These are phyloP conservation scores for Scheffersomyces amazonensis DNA, from an alignment of 805 yeast genomes.

Conservation along the genomic window DNA sequence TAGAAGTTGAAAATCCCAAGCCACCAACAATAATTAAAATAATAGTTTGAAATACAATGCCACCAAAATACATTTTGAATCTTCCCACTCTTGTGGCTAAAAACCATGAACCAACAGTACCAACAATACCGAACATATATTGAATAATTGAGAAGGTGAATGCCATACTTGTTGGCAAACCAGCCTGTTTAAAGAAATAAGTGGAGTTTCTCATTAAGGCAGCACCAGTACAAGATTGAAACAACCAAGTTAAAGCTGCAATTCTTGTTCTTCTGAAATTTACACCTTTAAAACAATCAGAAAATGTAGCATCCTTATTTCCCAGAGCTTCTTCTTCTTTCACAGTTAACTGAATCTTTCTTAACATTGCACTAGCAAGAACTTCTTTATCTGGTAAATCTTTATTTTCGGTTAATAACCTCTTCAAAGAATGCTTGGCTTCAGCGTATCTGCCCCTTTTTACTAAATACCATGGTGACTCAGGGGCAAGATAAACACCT, in stretches of 20 bases:
- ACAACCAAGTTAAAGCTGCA: conserved; percentile 41
- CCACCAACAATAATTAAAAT: conserved; percentile 44
- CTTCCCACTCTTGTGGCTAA: conserved; percentile 40
- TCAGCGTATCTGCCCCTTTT: conserved; percentile 37
- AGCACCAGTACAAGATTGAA: conserved; percentile 47
- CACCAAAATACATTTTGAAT: conserved; percentile 35
- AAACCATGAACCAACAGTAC: conserved; percentile 46
- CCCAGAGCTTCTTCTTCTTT: conserved; percentile 29
- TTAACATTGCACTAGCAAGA: conserved; percentile 38
- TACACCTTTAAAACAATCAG: conserved; percentile 48
- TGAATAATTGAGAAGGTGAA: conserved; percentile 48
- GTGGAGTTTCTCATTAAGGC: conserved; percentile 48
- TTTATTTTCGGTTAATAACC: conserved; percentile 31
- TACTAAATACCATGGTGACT: conserved; percentile 57
- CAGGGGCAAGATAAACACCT: conserved; percentile 48
- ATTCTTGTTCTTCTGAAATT: conserved; percentile 52
- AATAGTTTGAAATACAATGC: conserved; percentile 30
- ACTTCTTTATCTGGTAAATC: conserved; percentile 29
- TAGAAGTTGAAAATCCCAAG: conserved; percentile 23
- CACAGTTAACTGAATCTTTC: conserved; percentile 45
- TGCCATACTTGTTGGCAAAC: conserved; percentile 38
- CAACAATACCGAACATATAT: conserved; percentile 43
- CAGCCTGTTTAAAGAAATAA: conserved; percentile 51
- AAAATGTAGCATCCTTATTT: conserved; percentile 18
- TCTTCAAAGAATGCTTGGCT: conserved; percentile 39